Percentiles rank a stretch among this genome's conserved stretches.
Evolutionary conservation across 2,329 filamentous ascomycete species (phyloP).

Genomic region (Colletotrichum euphorbiae): DNA sequence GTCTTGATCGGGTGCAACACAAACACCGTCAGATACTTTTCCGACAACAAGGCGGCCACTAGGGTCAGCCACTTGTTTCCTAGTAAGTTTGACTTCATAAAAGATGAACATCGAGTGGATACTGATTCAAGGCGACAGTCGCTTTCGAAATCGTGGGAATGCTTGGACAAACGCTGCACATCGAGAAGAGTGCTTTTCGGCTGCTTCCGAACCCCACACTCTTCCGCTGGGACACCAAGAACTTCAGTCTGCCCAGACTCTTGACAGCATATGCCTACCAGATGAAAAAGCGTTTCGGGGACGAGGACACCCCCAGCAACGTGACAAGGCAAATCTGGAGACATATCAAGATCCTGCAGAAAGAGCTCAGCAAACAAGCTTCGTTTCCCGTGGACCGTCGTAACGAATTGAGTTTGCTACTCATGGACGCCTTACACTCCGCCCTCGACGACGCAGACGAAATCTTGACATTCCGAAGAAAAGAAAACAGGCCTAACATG

Average conservation of each 20-base stretch:
- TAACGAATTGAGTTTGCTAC: constrained; percentile 48
- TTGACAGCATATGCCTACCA: constrained; percentile 53
- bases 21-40: constrained; percentile 60
- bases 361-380: constrained; percentile 11
- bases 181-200: constrained; percentile 62
- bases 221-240: constrained; percentile 64
- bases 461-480: constrained; percentile 53
- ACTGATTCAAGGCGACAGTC: constrained; percentile 50
- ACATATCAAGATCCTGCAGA: constrained; percentile 44
- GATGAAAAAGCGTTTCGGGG: constrained; percentile 40
- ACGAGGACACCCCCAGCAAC: neutral
- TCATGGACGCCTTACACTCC: constrained; percentile 54
- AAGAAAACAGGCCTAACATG: constrained; percentile 28
- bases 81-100: constrained; percentile 48
- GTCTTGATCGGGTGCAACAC: constrained; percentile 66
- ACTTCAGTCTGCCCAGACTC: constrained; percentile 57
- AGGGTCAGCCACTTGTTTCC: constrained; percentile 62
- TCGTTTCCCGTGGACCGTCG: constrained; percentile 23
- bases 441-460: constrained; percentile 57
- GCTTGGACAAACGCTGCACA: constrained; percentile 63
- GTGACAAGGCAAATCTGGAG: constrained; percentile 42
- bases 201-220: constrained; percentile 68
- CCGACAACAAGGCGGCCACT: constrained; percentile 47
- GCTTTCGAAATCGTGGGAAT: constrained; percentile 71
- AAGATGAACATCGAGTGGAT: neutral